Percentiles rank a stretch among this genome's conserved stretches.
phyloP scores from a whole-genome alignment of 2,329 filamentous ascomycete species.

The Tolypocladium nubicola region DNA sequence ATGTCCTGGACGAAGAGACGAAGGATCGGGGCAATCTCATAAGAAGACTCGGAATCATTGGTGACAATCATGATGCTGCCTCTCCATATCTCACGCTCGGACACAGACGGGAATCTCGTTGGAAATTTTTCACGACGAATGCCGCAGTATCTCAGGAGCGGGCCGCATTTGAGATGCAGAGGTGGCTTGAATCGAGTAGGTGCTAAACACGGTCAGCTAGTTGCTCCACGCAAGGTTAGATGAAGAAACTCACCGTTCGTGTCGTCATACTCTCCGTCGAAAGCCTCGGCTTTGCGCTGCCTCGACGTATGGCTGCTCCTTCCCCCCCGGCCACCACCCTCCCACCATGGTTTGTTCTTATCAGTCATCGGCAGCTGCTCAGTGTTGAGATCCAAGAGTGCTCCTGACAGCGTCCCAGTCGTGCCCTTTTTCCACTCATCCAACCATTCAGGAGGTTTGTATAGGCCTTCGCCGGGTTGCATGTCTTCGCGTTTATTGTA shows the following conservation, averaged over 20 bases:
- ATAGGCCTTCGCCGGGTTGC: constrained; percentile 42
- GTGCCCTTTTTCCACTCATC: constrained; percentile 65
- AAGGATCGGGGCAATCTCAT: constrained; percentile 67
- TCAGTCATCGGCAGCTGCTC: constrained; percentile 27
- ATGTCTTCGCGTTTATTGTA: constrained; percentile 31
- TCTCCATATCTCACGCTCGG: constrained; percentile 74
- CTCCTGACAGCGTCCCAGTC: constrained; percentile 47
- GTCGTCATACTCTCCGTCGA: constrained; percentile 59
- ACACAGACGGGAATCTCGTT: constrained; percentile 12
- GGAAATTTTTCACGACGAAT: constrained; percentile 53
- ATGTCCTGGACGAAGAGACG: constrained; percentile 81
- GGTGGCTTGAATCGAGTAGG: constrained; percentile 71
- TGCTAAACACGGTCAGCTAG: constrained; percentile 19
- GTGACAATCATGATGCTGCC: constrained; percentile 96
- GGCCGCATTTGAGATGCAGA: constrained; percentile 81
- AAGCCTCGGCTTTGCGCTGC: constrained; percentile 49
- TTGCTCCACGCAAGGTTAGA: not conserved
- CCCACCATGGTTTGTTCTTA: constrained; percentile 66
- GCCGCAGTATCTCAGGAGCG: constrained; percentile 81
- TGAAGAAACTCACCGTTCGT: constrained; percentile 34
- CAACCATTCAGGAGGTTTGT: constrained; percentile 48
- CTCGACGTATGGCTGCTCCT: constrained; percentile 34
- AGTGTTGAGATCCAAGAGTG: constrained; percentile 48
- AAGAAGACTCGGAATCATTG: constrained; percentile 70
- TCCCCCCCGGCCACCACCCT: constrained; percentile 40